These are phyloP conservation scores for Epichloe uncinata DNA, from an alignment of 2,329 filamentous ascomycete species.

Conservation along the genomic window DNA sequence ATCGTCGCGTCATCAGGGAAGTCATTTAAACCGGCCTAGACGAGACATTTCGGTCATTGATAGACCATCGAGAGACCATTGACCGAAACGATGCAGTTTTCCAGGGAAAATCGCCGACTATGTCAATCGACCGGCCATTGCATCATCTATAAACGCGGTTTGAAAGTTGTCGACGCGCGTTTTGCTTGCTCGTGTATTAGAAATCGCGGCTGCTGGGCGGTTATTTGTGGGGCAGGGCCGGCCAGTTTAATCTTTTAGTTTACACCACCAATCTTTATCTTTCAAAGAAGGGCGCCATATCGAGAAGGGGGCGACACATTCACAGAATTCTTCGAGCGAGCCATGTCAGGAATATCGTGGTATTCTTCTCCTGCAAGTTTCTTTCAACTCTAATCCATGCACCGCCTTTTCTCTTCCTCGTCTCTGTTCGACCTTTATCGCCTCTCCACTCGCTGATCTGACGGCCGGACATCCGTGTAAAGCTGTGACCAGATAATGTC, in stretches of 20 bases:
- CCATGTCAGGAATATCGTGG: not conserved
- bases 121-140: not conserved
- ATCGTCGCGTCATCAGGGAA: slow-evolving; percentile 5
- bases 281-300: no score
- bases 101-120: not conserved
- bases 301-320: no score
- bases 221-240: not conserved
- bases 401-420: not conserved
- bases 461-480: not conserved
- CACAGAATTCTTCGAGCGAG: not conserved
- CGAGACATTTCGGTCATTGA: not conserved
- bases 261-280: no score
- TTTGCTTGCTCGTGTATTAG: not conserved
- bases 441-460: not conserved
- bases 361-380: not conserved
- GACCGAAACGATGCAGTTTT: not conserved
- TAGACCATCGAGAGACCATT: not conserved
- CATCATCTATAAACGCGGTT: not conserved
- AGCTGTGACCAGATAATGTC: not conserved
- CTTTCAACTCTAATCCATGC: not conserved
- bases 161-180: not conserved
- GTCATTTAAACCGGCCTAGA: not conserved
- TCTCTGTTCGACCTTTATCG: not conserved
- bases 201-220: not conserved
- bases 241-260: no score